Conservation (phyloP, 2,329 filamentous ascomycete species). For the Alternaria incomplexa region DNA sequence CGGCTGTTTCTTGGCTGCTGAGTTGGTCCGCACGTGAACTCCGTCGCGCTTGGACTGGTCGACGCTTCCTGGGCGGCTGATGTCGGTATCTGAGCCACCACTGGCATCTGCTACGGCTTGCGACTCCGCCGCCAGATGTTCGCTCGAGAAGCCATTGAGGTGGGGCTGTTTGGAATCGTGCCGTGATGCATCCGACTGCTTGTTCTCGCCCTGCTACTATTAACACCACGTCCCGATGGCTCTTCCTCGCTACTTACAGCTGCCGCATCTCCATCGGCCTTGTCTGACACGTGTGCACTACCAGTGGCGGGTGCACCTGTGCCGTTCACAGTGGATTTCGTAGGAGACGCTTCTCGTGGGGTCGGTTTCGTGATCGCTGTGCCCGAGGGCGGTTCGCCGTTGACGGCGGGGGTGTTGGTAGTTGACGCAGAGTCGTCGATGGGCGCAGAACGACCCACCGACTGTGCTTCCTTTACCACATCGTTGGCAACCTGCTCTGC, state of each 20-base stretch:
- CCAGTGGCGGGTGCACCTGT: conserved; percentile 24
- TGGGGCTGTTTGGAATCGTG: conserved; percentile 32
- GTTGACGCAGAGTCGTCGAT: conserved; percentile 70
- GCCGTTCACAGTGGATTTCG: conserved; percentile 31
- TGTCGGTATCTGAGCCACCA: conserved; percentile 78
- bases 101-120: conserved; percentile 69
- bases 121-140: conserved; percentile 42
- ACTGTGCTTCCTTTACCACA: conserved; percentile 75
- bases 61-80: conserved; percentile 63
- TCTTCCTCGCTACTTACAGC: conserved; percentile 28
- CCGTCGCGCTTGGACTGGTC: conserved; percentile 63
- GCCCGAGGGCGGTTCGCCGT: conserved; percentile 51
- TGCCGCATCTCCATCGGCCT: conserved; percentile 18
- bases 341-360: conserved; percentile 48
- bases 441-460: conserved; percentile 67
- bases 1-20: conserved; percentile 71
- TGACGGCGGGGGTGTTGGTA: conserved; percentile 61
- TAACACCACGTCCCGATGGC: conserved; percentile 13
- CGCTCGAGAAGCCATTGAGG: conserved; percentile 46
- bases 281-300: conserved; percentile 23
- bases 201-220: conserved; percentile 23
- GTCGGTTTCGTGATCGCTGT: conserved; percentile 40
- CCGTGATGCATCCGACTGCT: conserved; percentile 12
- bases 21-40: conserved; percentile 63
- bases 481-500: conserved; percentile 73